Evolutionary conservation across 441 rosid species (phyloP), one percentile per base, ranked within the genome.

Genomic region (Euphorbia celastroides): DNA sequence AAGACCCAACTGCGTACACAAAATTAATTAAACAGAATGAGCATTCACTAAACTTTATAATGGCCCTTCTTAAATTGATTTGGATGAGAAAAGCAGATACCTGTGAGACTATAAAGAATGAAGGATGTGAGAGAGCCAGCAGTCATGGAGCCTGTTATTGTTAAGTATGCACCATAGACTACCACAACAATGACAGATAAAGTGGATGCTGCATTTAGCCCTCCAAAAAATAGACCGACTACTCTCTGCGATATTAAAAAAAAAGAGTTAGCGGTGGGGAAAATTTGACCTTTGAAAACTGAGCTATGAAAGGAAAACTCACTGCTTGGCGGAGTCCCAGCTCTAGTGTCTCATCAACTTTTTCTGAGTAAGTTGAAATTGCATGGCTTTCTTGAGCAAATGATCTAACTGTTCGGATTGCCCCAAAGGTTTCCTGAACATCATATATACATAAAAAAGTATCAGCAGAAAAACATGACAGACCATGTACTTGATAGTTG

Each of bases 271-370:
- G 16, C 48, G 42, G 28, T 55, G 27, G 57, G 7, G 26, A 31
- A 31, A 20, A 41, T 30, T 20, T 23, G 31, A 55, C 5, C 20
- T 22, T 0, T 42, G 34, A 17, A 16, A 5, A 20, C 31, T n/a
- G 38, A 67, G 48, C 67, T 7, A 30, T 28, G 41, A 66, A 46
- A 50, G 17, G 57, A 66, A 66, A 34, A 75, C 87, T 83, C 74
- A 94, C 97, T 72, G 99, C 99, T 84, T 88, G 96, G 74, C 79
- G 82, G 70, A 93, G 86, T 72, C 99, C 99, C 27, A 93, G 85
- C 65, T 80, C 82, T 72, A 93, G 75, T 16, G 97, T 91, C 75
- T 86, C 96, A 51, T 91, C 92, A 17, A 93, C 99, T 82, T 93
- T 88, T 68, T 85, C 73, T 1, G 96, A 81, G 79, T 93, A 93